These are phyloP conservation scores for Naganishia vaughanmartiniae DNA, from an alignment of 768 basidiomycete genomes.

Conservation along the genomic window DNA sequence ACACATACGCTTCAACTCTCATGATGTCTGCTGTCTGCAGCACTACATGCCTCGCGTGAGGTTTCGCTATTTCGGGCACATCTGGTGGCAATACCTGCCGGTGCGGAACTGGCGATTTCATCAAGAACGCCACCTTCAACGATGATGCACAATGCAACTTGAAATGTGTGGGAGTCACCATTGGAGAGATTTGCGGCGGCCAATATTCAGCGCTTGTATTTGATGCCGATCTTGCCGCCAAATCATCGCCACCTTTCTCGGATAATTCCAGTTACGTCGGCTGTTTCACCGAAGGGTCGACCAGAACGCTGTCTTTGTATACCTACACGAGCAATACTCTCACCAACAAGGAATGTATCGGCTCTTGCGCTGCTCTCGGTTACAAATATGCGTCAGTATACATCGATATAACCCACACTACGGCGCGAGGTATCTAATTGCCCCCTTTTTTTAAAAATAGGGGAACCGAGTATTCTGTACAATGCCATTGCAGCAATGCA, in stretches of 20 bases:
- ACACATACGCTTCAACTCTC: not conserved
- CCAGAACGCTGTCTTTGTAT: not conserved
- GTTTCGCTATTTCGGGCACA: not conserved
- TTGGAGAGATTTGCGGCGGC: not conserved
- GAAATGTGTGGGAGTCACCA: not conserved
- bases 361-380: not conserved
- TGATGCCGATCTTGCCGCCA: not conserved
- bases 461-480: slow-evolving; percentile 3
- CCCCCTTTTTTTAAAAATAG: not conserved
- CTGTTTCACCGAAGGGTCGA: not conserved
- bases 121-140: not conserved
- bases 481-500: slow-evolving; percentile 1
- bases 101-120: not conserved
- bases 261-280: slow-evolving; percentile 1
- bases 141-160: not conserved
- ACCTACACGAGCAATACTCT: not conserved
- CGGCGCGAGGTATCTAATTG: not conserved
- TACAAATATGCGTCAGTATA: not conserved
- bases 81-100: not conserved
- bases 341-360: slow-evolving; percentile 1
- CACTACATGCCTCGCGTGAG: not conserved
- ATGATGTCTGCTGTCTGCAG: slow-evolving; percentile 1
- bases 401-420: not conserved
- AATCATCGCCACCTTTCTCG: not conserved
- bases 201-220: not conserved